These are phyloP conservation scores for Lanmaoa rubissima DNA, from an alignment of 768 basidiomycete genomes.

Conservation along the genomic window DNA sequence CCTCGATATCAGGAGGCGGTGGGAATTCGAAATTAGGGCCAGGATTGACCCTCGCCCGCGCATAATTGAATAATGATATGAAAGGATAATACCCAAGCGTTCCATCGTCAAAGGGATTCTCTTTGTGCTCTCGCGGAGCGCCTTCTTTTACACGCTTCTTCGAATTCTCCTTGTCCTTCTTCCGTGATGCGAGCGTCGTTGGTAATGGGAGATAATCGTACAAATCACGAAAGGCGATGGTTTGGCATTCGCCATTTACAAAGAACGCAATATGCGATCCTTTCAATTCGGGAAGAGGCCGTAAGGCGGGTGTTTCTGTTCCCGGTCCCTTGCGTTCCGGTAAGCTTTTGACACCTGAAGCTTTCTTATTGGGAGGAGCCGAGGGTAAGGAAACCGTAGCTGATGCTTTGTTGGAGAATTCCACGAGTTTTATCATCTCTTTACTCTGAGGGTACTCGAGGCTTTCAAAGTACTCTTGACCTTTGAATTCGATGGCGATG, in stretches of 20 bases:
- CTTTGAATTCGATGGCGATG: conserved; percentile 92
- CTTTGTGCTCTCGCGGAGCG: conserved; percentile 65
- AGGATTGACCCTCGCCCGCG: conserved; percentile 79
- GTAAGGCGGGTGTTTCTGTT: conserved; percentile 42
- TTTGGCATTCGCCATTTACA: conserved; percentile 84
- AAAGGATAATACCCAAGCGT: conserved; percentile 94
- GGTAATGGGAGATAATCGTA: conserved; percentile 88
- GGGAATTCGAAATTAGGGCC: conserved; percentile 84
- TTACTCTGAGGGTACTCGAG: conserved; percentile 85
- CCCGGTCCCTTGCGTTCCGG: conserved; percentile 50
- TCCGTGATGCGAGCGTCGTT: conserved; percentile 52
- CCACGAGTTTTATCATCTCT: conserved; percentile 90
- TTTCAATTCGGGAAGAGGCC: conserved; percentile 66
- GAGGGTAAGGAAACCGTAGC: conserved; percentile 57
- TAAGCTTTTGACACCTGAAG: conserved; percentile 63
- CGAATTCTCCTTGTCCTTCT: conserved; percentile 54
- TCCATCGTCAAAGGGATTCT: conserved; percentile 92
- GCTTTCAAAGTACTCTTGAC: conserved; percentile 95
- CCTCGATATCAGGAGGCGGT: conserved; percentile 77
- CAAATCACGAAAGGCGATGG: conserved; percentile 80
- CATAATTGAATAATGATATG: conserved; percentile 90
- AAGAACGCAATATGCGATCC: conserved; percentile 85
- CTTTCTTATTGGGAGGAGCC: conserved; percentile 55
- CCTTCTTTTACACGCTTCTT: conserved; percentile 63
- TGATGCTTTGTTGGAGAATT: conserved; percentile 61